Base-by-base conservation (phyloP, 257 asterid species). In the Salvia rosmarinus region DNA sequence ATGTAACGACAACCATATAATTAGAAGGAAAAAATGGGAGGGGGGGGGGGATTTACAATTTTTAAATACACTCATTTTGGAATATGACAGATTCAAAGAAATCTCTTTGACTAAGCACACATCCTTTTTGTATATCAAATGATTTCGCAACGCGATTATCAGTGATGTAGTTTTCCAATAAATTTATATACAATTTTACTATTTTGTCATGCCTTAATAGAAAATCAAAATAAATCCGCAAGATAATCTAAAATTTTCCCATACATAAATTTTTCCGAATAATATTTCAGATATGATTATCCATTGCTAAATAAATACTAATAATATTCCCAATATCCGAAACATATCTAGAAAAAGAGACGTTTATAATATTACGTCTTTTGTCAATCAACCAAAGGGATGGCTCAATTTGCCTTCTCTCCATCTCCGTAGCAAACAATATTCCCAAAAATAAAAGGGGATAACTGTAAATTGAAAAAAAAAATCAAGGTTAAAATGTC, bases 341-440 rank as follows among this genome's bases (percentile, higher is more conserved):
- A 40, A 9, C 3, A 20, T 6, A 14, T 28, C 20, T n/a, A n/a
- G 35, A 9, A 42, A 17, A 62, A 71, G 56, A 72, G 83, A 75
- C 85, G 74, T 57, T 61, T 60, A 44, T 56, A 67, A 71, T 72
- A 75, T 12, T 61, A 40, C 77, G 77, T 32, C 79, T 63, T 49
- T 75, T 34, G 70, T 20, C 17, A 64, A 65, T 70, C 71, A 75
- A 75, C 79, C 49, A 39, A 39, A 44, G 80, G 76, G 78, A 81
- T 81, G 79, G 64, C 75, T 66, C 66, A 37, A 25, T 55, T 20
- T 13, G 46, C 37, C 39, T 34, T 3, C 28, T 28, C 37, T 65
- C 79, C 78, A 75, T 75, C 81, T 67, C 72, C 81, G 50, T 60
- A 62, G 68, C 62, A 71, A 75, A 77, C 60, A 65, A 75, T 13